A percentile compares a stretch with the other conserved stretches of the same genome.
Evolutionary conservation across 164 flowering plant genomes (phyloP).

Genomic region (Tetrastigma voinierianum): DNA sequence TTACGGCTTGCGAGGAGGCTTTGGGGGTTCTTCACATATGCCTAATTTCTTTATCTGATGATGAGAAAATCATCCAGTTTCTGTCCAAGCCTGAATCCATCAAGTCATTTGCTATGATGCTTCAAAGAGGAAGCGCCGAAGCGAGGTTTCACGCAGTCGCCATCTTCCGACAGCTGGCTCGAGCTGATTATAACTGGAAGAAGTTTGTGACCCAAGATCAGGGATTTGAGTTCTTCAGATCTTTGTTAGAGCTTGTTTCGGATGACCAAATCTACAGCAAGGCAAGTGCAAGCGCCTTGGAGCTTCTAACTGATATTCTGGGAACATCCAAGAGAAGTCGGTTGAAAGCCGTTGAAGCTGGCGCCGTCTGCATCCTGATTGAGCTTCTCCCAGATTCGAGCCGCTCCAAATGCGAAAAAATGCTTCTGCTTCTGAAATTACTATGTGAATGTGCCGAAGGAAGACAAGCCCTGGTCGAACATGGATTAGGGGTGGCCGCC

Average conservation of each 20-base stretch:
- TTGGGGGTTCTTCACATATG: conserved; percentile 34
- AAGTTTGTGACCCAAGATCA: conserved; percentile 30
- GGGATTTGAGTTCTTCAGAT: conserved; percentile 50
- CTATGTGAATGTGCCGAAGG: conserved; percentile 70
- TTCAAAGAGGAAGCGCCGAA: conserved; percentile 61
- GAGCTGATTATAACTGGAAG: conserved; percentile 31
- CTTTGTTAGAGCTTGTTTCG: conserved; percentile 56
- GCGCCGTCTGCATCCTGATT: conserved; percentile 51
- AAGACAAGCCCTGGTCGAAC: conserved; percentile 58
- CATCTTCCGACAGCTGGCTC: conserved; percentile 32
- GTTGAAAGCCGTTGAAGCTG: conserved; percentile 59
- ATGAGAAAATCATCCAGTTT: conserved; percentile 15
- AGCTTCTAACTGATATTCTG: conserved; percentile 45
- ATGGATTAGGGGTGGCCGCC: conserved; percentile 50
- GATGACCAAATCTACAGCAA: conserved; percentile 45
- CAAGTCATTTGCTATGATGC: conserved; percentile 46
- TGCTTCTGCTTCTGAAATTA: conserved; percentile 45
- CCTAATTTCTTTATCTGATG: conserved; percentile 31
- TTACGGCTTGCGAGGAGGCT: conserved; percentile 69
- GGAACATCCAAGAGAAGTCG: conserved; percentile 35
- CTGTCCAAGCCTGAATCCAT: conserved; percentile 42
- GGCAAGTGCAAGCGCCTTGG: conserved; percentile 52
- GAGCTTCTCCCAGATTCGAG: conserved; percentile 62
- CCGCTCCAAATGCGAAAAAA: conserved; percentile 51
- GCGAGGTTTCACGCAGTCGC: conserved; percentile 45